These are phyloP conservation scores for Thalassiosira hispida DNA, from an alignment of 352 stramenopile species.

Conservation along the genomic window DNA sequence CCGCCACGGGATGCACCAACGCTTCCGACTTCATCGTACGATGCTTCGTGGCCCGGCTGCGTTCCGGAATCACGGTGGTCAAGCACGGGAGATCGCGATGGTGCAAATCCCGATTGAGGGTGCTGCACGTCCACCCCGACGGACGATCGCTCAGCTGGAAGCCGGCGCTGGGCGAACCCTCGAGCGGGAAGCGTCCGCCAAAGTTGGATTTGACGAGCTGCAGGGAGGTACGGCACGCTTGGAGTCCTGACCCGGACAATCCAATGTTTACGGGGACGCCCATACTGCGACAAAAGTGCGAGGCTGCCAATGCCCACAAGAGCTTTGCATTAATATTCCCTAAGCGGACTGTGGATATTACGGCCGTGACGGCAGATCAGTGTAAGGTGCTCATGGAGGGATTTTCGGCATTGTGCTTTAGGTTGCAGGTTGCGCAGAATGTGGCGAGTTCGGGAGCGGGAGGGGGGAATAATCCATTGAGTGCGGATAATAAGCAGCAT, in stretches of 20 bases:
- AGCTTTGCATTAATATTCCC: conserved; percentile 84
- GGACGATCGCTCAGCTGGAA: conserved; percentile 78
- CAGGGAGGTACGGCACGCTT: conserved; percentile 79
- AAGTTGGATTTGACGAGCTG: conserved; percentile 83
- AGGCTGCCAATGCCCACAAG: conserved; percentile 83
- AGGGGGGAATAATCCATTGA: neutral
- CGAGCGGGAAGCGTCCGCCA: conserved; percentile 66
- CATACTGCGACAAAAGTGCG: conserved; percentile 83
- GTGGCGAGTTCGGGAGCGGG: conserved; percentile 44
- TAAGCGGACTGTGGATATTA: conserved; percentile 83
- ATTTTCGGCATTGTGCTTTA: conserved; percentile 81
- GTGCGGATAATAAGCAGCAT: neutral
- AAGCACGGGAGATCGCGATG: conserved; percentile 80
- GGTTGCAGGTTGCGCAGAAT: conserved; percentile 79
- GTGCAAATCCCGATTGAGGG: conserved; percentile 79
- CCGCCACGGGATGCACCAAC: conserved; percentile 82
- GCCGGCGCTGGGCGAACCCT: conserved; percentile 75
- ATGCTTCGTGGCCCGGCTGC: conserved; percentile 79
- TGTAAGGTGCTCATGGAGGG: conserved; percentile 86
- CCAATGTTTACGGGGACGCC: conserved; percentile 83
- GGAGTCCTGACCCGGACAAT: conserved; percentile 81
- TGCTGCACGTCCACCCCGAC: conserved; percentile 82
- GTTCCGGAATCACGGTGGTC: conserved; percentile 80
- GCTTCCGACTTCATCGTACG: conserved; percentile 83
- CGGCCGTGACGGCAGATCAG: conserved; percentile 82